phyloP scores from a whole-genome alignment of 2,329 filamentous ascomycete species.

The Lojkania enalia region DNA sequence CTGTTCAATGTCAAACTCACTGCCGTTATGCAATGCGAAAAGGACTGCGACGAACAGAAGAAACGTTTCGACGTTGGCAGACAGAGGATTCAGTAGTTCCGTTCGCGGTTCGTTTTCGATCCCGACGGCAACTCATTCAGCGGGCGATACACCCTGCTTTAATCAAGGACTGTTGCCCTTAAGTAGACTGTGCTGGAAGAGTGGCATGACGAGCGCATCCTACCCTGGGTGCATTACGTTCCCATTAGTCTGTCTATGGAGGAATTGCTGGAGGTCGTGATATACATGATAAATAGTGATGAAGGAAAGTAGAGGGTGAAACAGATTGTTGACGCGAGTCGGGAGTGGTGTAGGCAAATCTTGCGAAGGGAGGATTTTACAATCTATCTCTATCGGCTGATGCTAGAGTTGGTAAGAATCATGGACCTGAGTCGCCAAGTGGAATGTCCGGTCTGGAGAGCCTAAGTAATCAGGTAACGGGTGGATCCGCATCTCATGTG shows the following conservation, averaged over 20 bases:
- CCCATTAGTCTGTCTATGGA: conserved; percentile 28
- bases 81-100: conserved; percentile 6
- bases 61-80: conserved; percentile 17
- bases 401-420: background rate
- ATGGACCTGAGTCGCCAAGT: background rate
- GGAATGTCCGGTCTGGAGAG: too few species aligned
- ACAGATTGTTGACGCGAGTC: conserved; percentile 23
- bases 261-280: conserved; percentile 22
- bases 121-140: conserved; percentile 25
- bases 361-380: conserved; percentile 12
- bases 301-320: conserved; percentile 16
- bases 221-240: conserved; percentile 44
- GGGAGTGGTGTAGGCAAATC: conserved; percentile 22
- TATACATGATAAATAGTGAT: conserved; percentile 15
- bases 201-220: conserved; percentile 42
- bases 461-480: too few species aligned
- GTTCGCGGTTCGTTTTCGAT: conserved; percentile 20
- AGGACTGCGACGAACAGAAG: conserved; percentile 14
- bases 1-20: conserved; percentile 54
- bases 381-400: background rate
- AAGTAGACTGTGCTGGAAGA: conserved; percentile 44
- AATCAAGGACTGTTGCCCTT: conserved; percentile 16
- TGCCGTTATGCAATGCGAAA: conserved; percentile 50
- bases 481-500: too few species aligned
- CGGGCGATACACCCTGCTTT: conserved; percentile 21